Percentiles rank a stretch among this genome's conserved stretches.
Conservation (phyloP, 352 stramenopile species). For the Phytopythium helicoides region DNA sequence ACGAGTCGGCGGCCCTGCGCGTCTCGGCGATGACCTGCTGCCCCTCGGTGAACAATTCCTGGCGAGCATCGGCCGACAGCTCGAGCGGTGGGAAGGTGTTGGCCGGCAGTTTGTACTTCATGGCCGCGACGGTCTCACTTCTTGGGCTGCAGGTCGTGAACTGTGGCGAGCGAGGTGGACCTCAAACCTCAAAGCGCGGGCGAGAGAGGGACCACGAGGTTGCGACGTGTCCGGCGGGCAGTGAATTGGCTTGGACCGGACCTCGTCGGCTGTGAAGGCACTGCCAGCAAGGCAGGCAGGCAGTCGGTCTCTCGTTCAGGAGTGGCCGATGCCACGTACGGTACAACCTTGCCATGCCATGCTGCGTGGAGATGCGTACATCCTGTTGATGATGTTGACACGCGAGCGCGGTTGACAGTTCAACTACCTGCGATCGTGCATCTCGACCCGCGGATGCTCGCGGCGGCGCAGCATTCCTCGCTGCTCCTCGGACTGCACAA, state of each 20-base stretch:
- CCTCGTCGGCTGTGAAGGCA: too few relatives aligned
- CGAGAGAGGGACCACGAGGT: too few relatives aligned
- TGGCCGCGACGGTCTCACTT: background rate
- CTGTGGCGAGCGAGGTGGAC: background rate
- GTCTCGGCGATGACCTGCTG: conserved; percentile 9
- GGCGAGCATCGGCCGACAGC: conserved; percentile 4
- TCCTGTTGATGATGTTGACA: conserved; percentile 3
- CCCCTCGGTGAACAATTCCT: conserved; percentile 2
- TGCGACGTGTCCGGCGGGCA: too few relatives aligned
- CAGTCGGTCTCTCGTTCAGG: background rate
- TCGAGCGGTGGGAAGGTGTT: conserved; percentile 1
- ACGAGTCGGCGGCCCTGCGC: background rate
- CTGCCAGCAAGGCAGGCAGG: too few relatives aligned
- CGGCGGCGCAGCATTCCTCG: too few relatives aligned
- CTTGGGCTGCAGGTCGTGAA: conserved; percentile 6
- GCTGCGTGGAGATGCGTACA: background rate
- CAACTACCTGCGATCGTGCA: too few relatives aligned
- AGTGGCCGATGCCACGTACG: conserved; percentile 2
- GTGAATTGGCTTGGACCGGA: background rate
- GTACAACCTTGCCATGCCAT: too few relatives aligned
- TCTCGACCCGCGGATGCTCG: too few relatives aligned
- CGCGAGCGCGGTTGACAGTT: too few relatives aligned
- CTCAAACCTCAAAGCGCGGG: background rate
- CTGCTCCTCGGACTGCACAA: too few relatives aligned
- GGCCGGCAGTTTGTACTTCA: conserved; percentile 11